These are phyloP conservation scores for Blastocladiella emersonii DNA, from an alignment of 371 early-diverging fungal species.

Conservation along the genomic window DNA sequence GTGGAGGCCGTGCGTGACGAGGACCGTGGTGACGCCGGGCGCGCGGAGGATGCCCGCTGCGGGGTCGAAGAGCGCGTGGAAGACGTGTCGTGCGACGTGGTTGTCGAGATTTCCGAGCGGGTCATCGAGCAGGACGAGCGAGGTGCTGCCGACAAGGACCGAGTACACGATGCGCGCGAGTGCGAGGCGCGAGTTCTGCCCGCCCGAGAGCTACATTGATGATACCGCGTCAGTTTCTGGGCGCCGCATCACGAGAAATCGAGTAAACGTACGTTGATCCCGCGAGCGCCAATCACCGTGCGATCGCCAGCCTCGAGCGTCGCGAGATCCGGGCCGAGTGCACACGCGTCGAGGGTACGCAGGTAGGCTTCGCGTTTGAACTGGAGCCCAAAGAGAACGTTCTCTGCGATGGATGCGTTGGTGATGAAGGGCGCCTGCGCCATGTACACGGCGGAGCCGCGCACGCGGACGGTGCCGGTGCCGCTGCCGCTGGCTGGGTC, in stretches of 20 bases:
- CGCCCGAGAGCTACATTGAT: slow-evolving; percentile 49
- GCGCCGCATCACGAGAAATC: slow-evolving; percentile 38
- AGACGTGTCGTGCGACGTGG: slow-evolving; percentile 63
- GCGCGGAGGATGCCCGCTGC: slow-evolving; percentile 44
- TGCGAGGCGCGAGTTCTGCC: slow-evolving; percentile 30
- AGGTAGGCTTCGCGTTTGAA: slow-evolving; percentile 14
- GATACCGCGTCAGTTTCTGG: slow-evolving; percentile 25
- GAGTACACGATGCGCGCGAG: slow-evolving; percentile 11
- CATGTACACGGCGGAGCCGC: slow-evolving; percentile 7
- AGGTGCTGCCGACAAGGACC: slow-evolving; percentile 12
- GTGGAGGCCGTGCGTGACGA: slow-evolving; percentile 31
- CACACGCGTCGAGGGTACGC: slow-evolving; percentile 14
- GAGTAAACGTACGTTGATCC: too few relatives aligned
- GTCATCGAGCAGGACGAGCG: slow-evolving; percentile 17
- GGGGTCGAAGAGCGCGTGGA: slow-evolving; percentile 58
- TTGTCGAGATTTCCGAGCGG: slow-evolving; percentile 40
- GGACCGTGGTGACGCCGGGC: slow-evolving; percentile 24
- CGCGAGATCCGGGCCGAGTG: slow-evolving; percentile 22
- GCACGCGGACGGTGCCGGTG: neutral
- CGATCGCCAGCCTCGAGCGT: slow-evolving; percentile 54
- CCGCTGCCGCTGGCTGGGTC: too few relatives aligned
- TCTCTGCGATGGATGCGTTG: slow-evolving; percentile 10
- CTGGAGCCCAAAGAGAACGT: slow-evolving; percentile 8
- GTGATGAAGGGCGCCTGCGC: slow-evolving; percentile 17
- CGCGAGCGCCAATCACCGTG: slow-evolving; percentile 58